A percentile compares a stretch with the other conserved stretches of the same genome.
These are phyloP conservation scores for Sporormia fimetaria DNA, from an alignment of 495 filamentous ascomycete species.

Conservation along the genomic window DNA sequence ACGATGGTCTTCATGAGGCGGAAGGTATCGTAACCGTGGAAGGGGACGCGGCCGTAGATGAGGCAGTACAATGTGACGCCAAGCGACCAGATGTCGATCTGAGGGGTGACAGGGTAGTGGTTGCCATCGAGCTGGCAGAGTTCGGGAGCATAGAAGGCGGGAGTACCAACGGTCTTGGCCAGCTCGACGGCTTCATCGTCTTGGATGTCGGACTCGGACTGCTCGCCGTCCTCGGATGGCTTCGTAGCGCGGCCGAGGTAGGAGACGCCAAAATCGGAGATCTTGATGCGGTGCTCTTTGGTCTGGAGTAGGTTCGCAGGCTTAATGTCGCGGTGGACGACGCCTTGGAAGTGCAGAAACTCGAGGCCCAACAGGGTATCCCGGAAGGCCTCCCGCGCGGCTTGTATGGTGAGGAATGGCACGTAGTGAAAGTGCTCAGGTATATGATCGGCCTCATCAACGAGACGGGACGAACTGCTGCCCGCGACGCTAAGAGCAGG, in stretches of 20 bases:
- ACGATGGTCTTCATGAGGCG: slow-evolving; percentile 82
- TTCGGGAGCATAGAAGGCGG: slow-evolving; percentile 95
- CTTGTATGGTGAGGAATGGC: slow-evolving; percentile 74
- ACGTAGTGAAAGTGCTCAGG: slow-evolving; percentile 63
- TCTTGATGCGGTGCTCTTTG: slow-evolving; percentile 77
- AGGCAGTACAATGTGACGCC: slow-evolving; percentile 94
- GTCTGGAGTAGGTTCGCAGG: slow-evolving; percentile 94
- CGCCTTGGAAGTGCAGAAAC: slow-evolving; percentile 91
- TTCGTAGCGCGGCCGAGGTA: slow-evolving; percentile 61
- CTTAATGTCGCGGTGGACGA: slow-evolving; percentile 98
- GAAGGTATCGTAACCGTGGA: slow-evolving; percentile 81
- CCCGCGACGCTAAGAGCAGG: slow-evolving; percentile 49
- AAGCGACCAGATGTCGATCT: slow-evolving; percentile 95
- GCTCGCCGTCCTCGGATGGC: slow-evolving; percentile 66
- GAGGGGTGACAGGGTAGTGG: slow-evolving; percentile 46
- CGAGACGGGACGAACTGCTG: slow-evolving; percentile 45
- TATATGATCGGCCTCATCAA: slow-evolving; percentile 43
- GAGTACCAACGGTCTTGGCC: slow-evolving; percentile 94
- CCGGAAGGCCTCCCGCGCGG: slow-evolving; percentile 77
- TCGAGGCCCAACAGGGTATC: slow-evolving; percentile 91
- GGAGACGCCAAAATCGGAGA: slow-evolving; percentile 98
- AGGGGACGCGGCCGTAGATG: slow-evolving; percentile 84
- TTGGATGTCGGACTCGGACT: slow-evolving; percentile 70
- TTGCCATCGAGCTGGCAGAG: slow-evolving; percentile 62
- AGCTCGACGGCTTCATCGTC: slow-evolving; percentile 88